These are phyloP conservation scores for Vigna hirtella DNA, from an alignment of 306 rosid species.

Conservation along the genomic window DNA sequence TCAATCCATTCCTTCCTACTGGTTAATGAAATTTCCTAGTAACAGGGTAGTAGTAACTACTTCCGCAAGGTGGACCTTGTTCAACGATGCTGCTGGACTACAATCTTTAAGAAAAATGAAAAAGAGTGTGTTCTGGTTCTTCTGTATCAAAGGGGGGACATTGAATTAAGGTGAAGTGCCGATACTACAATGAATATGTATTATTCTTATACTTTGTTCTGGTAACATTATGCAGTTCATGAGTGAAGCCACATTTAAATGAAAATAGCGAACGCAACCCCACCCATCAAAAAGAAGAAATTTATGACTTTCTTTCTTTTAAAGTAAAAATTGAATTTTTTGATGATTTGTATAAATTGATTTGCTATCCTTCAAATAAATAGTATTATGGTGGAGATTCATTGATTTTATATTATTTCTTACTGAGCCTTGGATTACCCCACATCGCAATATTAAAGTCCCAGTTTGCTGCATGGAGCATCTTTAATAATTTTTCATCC, in stretches of 20 bases:
- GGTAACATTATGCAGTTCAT: conserved; percentile 13
- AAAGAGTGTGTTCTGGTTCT: conserved; percentile 63
- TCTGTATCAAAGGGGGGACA: conserved; percentile 75
- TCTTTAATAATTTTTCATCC: conserved; percentile 6
- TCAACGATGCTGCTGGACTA: conserved; percentile 80
- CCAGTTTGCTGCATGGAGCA: conserved; percentile 11
- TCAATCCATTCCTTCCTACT: conserved; percentile 36
- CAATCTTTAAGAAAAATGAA: conserved; percentile 67
- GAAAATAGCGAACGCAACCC: conserved; percentile 14
- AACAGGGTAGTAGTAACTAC: conserved; percentile 67
- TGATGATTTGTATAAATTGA: conserved; percentile 14
- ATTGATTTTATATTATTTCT: conserved; percentile 31
- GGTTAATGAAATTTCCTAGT: conserved; percentile 42
- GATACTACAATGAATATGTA: conserved; percentile 23
- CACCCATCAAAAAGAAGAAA: neutral
- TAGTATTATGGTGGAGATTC: conserved; percentile 28
- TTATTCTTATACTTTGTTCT: conserved; percentile 32
- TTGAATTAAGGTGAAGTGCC: conserved; percentile 81
- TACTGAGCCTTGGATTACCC: conserved; percentile 19
- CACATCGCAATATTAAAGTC: neutral
- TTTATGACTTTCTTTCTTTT: neutral
- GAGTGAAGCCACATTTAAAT: neutral
- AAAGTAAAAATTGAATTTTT: conserved; percentile 18
- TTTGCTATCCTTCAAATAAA: conserved; percentile 23
- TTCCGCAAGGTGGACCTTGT: conserved; percentile 63